Percentiles rank a stretch among this genome's conserved stretches.
phyloP scores from a whole-genome alignment of 805 yeast genomes.

The Priceomyces carsonii region DNA sequence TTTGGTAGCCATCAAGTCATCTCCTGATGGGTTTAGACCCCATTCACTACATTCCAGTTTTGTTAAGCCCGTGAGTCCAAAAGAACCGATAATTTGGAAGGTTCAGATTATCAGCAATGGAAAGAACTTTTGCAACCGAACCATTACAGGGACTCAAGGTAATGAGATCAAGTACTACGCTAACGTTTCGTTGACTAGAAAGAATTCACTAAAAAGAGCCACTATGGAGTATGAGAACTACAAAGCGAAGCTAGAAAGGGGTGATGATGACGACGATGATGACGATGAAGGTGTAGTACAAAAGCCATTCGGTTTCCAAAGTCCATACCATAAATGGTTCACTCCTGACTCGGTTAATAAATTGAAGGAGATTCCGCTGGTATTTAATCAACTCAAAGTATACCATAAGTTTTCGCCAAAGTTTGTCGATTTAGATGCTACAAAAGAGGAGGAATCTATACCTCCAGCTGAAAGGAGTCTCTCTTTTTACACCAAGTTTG shows the following conservation, averaged over 20 bases:
- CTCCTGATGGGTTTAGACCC: conserved; percentile 32
- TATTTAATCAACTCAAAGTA: too few species aligned
- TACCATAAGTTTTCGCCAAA: conserved; percentile 33
- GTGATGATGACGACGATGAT: conserved; percentile 22
- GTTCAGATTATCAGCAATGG: conserved; percentile 36
- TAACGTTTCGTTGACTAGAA: conserved; percentile 33
- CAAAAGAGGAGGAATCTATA: conserved; percentile 22
- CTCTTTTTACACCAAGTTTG: conserved; percentile 28
- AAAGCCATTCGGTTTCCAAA: conserved; percentile 35
- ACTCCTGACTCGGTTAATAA: conserved; percentile 11
- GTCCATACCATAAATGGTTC: conserved; percentile 36
- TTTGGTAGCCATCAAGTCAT: conserved; percentile 28
- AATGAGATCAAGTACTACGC: conserved; percentile 27
- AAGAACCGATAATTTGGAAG: conserved; percentile 26
- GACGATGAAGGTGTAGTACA: conserved; percentile 26
- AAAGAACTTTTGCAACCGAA: conserved; percentile 34
- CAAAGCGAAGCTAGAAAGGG: conserved; percentile 21
- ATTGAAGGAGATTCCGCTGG: conserved; percentile 13
- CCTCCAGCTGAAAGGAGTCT: conserved; percentile 25
- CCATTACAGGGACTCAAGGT: conserved; percentile 26
- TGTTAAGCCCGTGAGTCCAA: conserved; percentile 19
- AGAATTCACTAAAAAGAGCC: conserved; percentile 26
- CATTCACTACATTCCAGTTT: conserved; percentile 37
- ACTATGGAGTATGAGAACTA: conserved; percentile 20
- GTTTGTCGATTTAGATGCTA: conserved; percentile 28